Percentiles rank a stretch among this genome's conserved stretches.
Conservation (phyloP, 495 filamentous ascomycete species). For the Ramalina intermedia region DNA sequence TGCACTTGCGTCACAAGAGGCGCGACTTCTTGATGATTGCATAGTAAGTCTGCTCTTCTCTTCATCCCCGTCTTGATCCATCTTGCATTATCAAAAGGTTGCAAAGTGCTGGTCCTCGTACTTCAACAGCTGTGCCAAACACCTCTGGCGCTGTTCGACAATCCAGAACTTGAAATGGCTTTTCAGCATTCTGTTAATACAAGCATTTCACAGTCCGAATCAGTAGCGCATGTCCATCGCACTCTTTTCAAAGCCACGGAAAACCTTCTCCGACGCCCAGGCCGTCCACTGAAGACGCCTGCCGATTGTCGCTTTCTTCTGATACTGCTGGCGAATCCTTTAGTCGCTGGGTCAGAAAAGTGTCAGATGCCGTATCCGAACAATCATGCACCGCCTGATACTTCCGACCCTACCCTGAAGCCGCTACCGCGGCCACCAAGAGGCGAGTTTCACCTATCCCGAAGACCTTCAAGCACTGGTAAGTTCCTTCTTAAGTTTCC, state of each 20-base stretch:
- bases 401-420: background rate
- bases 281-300: conserved; percentile 51
- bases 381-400: background rate
- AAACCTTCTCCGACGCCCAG: conserved; percentile 71
- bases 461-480: too few relatives aligned
- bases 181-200: conserved; percentile 15
- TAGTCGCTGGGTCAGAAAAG: conserved; percentile 38
- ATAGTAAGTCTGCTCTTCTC: too few relatives aligned
- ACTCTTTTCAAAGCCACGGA: conserved; percentile 72
- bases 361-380: background rate
- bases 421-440: too few relatives aligned
- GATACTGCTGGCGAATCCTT: conserved; percentile 72
- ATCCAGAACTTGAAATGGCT: conserved; percentile 40
- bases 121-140: too few relatives aligned
- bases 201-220: conserved; percentile 27
- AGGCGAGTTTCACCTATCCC: too few relatives aligned
- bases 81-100: background rate
- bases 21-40: too few relatives aligned
- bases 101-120: conserved; percentile 8
- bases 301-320: conserved; percentile 68
- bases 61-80: too few relatives aligned
- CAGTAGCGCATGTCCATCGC: conserved; percentile 50
- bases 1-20: too few relatives aligned
- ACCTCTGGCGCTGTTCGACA: conserved; percentile 20
- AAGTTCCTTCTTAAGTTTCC: too few relatives aligned